These are phyloP conservation scores for Triangularia verruculosa DNA, from an alignment of 2,329 filamentous ascomycete species.

Conservation along the genomic window DNA sequence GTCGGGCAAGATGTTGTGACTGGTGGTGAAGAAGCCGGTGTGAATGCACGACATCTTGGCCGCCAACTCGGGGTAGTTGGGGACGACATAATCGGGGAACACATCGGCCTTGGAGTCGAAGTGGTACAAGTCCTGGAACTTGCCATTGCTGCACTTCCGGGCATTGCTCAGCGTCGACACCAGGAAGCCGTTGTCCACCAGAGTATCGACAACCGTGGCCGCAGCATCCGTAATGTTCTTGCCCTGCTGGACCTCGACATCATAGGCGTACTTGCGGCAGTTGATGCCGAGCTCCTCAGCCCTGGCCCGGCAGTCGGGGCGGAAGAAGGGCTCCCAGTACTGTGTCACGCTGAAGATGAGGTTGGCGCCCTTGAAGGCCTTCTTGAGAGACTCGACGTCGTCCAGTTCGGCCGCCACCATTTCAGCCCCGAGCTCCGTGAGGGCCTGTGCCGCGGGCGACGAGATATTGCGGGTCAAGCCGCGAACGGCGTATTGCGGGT, in stretches of 20 bases:
- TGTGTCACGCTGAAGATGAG: slow-evolving; percentile 55
- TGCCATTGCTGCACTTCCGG: slow-evolving; percentile 43
- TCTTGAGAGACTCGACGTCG: slow-evolving; percentile 38
- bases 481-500: slow-evolving; percentile 43
- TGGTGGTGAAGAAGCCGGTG: slow-evolving; percentile 48
- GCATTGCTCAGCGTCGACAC: slow-evolving; percentile 52
- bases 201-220: slow-evolving; percentile 36
- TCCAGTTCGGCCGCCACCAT: slow-evolving; percentile 44
- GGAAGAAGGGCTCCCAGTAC: slow-evolving; percentile 52
- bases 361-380: slow-evolving; percentile 44
- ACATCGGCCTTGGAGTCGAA: slow-evolving; percentile 53
- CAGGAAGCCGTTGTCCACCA: slow-evolving; percentile 48
- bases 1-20: slow-evolving; percentile 44
- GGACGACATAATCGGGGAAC: slow-evolving; percentile 45
- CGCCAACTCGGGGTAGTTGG: slow-evolving; percentile 42
- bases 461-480: slow-evolving; percentile 45
- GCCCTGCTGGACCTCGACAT: slow-evolving; percentile 50
- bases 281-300: slow-evolving; percentile 40
- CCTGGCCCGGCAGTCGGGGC: slow-evolving; percentile 40
- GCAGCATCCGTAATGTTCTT: slow-evolving; percentile 56
- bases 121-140: slow-evolving; percentile 49
- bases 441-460: slow-evolving; percentile 39
- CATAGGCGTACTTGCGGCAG: slow-evolving; percentile 44
- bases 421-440: slow-evolving; percentile 43
- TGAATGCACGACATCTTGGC: slow-evolving; percentile 51